A percentile compares a stretch with the other conserved stretches of the same genome.
These are phyloP conservation scores for Rusavskia elegans DNA, from an alignment of 495 filamentous ascomycete genomes.

Conservation along the genomic window DNA sequence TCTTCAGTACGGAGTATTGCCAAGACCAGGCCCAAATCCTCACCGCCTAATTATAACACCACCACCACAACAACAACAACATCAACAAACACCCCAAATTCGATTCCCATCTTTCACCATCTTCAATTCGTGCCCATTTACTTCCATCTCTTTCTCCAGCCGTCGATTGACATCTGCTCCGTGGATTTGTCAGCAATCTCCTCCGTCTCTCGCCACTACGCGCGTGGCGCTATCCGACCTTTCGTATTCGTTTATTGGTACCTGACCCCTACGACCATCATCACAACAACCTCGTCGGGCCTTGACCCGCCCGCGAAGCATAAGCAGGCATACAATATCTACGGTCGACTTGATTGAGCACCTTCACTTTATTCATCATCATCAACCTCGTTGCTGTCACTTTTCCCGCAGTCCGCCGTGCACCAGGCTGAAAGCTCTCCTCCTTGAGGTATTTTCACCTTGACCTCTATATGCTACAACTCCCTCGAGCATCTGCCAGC, in stretches of 20 bases:
- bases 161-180: neutral
- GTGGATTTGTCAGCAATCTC: conserved; percentile 1
- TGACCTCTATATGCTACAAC: neutral
- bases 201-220: neutral
- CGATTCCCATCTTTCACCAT: neutral
- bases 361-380: neutral
- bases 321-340: too few relatives aligned
- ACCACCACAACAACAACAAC: neutral
- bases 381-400: neutral
- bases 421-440: neutral
- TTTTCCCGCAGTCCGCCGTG: neutral
- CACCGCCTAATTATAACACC: neutral
- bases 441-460: neutral
- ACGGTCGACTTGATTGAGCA: too few relatives aligned
- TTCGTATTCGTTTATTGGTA: neutral
- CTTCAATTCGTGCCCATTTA: neutral
- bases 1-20: neutral
- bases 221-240: neutral
- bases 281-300: too few relatives aligned
- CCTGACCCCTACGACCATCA: neutral
- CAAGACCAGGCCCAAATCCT: neutral
- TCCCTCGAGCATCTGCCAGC: neutral
- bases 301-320: too few relatives aligned
- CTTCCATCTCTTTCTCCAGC: neutral
- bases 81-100: neutral